Base-by-base conservation (phyloP, 164 flowering plant species). In the Buxus sempervirens region DNA sequence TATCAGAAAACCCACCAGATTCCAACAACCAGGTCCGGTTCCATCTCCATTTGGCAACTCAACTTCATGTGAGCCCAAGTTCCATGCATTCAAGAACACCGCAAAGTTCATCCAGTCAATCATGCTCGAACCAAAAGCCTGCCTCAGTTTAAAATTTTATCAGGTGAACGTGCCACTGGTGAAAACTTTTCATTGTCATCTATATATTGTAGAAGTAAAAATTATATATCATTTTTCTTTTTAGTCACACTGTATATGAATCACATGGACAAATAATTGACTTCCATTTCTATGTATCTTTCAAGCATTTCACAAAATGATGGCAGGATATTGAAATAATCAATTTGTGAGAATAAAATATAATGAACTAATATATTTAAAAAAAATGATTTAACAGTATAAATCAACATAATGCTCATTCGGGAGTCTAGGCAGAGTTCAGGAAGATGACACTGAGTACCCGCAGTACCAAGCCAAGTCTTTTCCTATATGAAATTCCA, bases 61-160 rank as follows among this genome's bases (percentile, higher is more conserved):
- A n/a, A 71, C 58, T 71, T 86, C 83, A 61, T 74, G 83, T 58
- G 82, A 75, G 63, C 65, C 75, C 71, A 88, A 65, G 72, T 76
- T 85, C 93, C 91, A 90, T 0, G 95, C 93, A 80, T 90, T 90
- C 54, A 76, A 58, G 72, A 94, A 87, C 27, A 94, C 88, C n/a
- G 89, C 85, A 64, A 91, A 91, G 71, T 81, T 90, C 75, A 89
- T 74, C 97, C 90, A 91, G 72, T 89, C 92, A 28, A 91, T 63
- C 58, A 79, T 54, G 67, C 85, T 75, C 1, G 75, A 72, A 63
- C 71, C 76, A 64, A 79, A 70, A 28, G 64, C 88, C 98, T 94
- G 89, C 75, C 25, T 23, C 22, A 27, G 57, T 54, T 26, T 23
- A 21, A n/a, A 65, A 66, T 36, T 27, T 65, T 20, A 15, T 42